Base-by-base conservation (phyloP, 2,329 filamentous ascomycete genomes). In the Rutstroemia sp. region DNA sequence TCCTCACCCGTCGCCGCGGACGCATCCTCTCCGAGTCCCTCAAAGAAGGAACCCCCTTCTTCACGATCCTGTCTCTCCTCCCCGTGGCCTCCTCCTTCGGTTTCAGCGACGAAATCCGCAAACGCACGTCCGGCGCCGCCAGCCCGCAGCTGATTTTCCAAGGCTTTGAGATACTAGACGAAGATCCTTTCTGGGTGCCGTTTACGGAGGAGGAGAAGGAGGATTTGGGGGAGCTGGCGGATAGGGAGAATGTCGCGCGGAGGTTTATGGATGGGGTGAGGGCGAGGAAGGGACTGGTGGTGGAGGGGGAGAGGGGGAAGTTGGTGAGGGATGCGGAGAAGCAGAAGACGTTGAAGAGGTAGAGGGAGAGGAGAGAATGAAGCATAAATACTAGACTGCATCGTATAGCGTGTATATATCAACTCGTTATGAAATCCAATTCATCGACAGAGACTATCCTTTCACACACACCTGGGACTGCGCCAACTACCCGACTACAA, bases 171-270 rank as follows among this genome's bases (percentile, higher is more conserved):
- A 82, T 95, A 64, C 77, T 97, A 2, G 91, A 97, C 70, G 87
- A 96, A 73, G 94, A 99, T 75, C 94, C 94, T 0, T 95, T 95
- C 75, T 99, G 94, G 94, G 91, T 95, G 48, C 94, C 94, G 1
- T 91, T 90, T 62, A 97, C 92, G 0, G 94, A 97, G 69, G 94
- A 97, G 70, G 90, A 99, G 68, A 73, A 99, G 51, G 94, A 99
- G 77, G 94, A 99, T 76, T 74, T 99, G 59, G 94, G 94, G 25
- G 92, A 97, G 76, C 76, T 92, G 69, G 94, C 89, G 4, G 94
- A 99, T 73, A 82, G 83, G 68, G 94, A 97, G 78, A 97, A 96
- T 73, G 89, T 97, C 51, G 94, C 94, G 23, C 96, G 95, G 81
- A 76, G 88, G 69, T 97, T 97, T 76, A 92, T 99, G 81, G 94